phyloP scores from a whole-genome alignment of 2,329 filamentous ascomycete genomes.

The Hypoxylon sp. region DNA sequence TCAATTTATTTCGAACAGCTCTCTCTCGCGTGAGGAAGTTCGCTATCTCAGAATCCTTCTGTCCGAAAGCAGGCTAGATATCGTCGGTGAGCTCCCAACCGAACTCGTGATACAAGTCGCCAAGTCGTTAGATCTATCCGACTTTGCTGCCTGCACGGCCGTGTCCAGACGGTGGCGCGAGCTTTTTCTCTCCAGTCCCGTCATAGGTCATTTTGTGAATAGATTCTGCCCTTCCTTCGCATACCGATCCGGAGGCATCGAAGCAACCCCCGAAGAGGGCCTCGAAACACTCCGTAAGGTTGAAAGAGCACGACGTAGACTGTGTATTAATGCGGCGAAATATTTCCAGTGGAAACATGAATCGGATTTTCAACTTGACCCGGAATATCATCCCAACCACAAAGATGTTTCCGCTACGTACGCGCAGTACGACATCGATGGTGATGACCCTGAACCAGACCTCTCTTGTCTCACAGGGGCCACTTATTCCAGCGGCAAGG shows the following conservation, averaged over 20 bases:
- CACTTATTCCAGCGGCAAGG: conserved; percentile 41
- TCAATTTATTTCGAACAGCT: conserved; percentile 26
- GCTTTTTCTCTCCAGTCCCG: conserved; percentile 38
- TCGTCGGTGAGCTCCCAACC: conserved; percentile 42
- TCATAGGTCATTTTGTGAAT: conserved; percentile 28
- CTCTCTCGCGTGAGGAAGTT: conserved; percentile 32
- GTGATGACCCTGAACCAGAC: conserved; percentile 4
- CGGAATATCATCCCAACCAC: conserved; percentile 21
- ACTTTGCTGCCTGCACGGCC: conserved; percentile 40
- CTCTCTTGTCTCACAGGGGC: not conserved
- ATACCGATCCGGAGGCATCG: not conserved
- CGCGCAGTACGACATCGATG: conserved; percentile 6
- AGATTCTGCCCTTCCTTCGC: conserved; percentile 38
- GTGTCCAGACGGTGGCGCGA: conserved; percentile 45
- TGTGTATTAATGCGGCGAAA: conserved; percentile 1
- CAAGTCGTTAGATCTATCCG: conserved; percentile 22
- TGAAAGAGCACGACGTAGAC: conserved; percentile 12
- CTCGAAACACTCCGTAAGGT: conserved; percentile 27
- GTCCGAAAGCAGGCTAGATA: conserved; percentile 24
- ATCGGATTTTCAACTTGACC: conserved; percentile 34
- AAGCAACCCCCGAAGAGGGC: conserved; percentile 10
- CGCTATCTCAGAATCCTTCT: conserved; percentile 43
- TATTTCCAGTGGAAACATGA: conserved; percentile 25
- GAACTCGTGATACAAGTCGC: conserved; percentile 41
- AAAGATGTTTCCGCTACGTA: conserved; percentile 16